These are phyloP conservation scores for Immersiella caudata DNA, from an alignment of 495 filamentous ascomycete species.

Conservation along the genomic window DNA sequence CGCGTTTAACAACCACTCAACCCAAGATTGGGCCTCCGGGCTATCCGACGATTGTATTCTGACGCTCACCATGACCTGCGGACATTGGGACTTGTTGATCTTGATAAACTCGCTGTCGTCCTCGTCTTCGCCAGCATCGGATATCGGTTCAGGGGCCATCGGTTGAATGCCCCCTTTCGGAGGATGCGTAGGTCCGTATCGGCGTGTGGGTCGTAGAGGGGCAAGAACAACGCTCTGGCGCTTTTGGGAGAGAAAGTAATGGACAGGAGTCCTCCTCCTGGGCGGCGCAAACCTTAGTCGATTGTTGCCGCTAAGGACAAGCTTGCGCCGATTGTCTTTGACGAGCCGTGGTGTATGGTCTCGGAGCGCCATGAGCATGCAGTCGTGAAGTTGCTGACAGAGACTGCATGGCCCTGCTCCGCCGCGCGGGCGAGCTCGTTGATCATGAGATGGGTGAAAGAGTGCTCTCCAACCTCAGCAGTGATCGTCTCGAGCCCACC, in stretches of 20 bases:
- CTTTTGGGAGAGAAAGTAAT: constrained; percentile 21
- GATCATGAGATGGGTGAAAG: constrained; percentile 18
- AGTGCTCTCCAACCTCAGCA: constrained; percentile 18
- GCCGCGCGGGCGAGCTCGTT: constrained; percentile 15
- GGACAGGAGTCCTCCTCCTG: constrained; percentile 14
- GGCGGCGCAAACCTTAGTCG: constrained; percentile 18
- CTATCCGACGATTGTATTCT: background rate
- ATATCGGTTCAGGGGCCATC: background rate
- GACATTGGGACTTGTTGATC: constrained; percentile 2
- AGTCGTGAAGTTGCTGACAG: constrained; percentile 15
- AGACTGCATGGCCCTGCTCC: background rate
- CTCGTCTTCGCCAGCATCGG: background rate
- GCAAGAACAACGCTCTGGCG: constrained; percentile 16
- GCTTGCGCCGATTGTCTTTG: background rate
- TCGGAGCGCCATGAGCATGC: constrained; percentile 4
- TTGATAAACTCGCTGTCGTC: background rate
- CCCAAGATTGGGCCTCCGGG: constrained; percentile 5
- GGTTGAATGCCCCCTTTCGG: background rate
- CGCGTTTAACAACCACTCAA: constrained; percentile 20
- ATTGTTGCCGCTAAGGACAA: constrained; percentile 1
- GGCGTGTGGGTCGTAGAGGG: background rate
- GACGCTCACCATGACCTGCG: constrained; percentile 16
- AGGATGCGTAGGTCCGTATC: too few species aligned
- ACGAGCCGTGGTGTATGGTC: constrained; percentile 4
- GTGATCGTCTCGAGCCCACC: constrained; percentile 18